Conservation (phyloP, 768 basidiomycete species). For the Mycena vulgaris region DNA sequence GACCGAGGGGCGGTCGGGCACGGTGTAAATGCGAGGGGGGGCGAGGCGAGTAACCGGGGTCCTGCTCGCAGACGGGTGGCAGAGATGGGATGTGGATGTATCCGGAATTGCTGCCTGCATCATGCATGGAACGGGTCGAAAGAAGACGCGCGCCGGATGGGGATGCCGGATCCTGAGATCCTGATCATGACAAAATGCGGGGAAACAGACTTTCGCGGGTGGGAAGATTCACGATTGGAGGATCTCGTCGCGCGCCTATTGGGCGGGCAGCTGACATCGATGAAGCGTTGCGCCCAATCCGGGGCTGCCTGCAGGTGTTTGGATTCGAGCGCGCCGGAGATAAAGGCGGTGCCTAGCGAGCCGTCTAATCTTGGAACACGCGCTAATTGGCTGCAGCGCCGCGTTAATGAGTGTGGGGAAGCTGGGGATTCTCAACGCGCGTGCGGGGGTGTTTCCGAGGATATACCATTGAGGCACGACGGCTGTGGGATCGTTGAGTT, state of each 20-base stretch:
- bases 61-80: slow-evolving; percentile 5
- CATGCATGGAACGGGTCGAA: slow-evolving; percentile 26
- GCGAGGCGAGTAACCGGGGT: slow-evolving; percentile 28
- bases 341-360: slow-evolving; percentile 21
- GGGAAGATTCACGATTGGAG: neutral
- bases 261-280: slow-evolving; percentile 36
- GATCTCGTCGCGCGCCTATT: slow-evolving; percentile 4
- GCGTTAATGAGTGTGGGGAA: slow-evolving; percentile 24
- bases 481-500: neutral
- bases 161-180: slow-evolving; percentile 26
- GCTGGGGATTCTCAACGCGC: no score
- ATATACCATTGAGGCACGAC: slow-evolving; percentile 22
- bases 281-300: slow-evolving; percentile 15
- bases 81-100: neutral
- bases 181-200: no score
- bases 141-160: slow-evolving; percentile 15
- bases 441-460: slow-evolving; percentile 17
- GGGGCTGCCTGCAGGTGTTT: slow-evolving; percentile 24
- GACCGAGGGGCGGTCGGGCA: slow-evolving; percentile 10
- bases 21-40: neutral
- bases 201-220: slow-evolving; percentile 37
- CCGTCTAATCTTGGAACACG: slow-evolving; percentile 12
- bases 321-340: slow-evolving; percentile 21
- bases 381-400: neutral
- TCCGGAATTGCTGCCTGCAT: no score